Base-by-base conservation (phyloP, 306 rosid species). In the Casuarina cunninghamiana region DNA sequence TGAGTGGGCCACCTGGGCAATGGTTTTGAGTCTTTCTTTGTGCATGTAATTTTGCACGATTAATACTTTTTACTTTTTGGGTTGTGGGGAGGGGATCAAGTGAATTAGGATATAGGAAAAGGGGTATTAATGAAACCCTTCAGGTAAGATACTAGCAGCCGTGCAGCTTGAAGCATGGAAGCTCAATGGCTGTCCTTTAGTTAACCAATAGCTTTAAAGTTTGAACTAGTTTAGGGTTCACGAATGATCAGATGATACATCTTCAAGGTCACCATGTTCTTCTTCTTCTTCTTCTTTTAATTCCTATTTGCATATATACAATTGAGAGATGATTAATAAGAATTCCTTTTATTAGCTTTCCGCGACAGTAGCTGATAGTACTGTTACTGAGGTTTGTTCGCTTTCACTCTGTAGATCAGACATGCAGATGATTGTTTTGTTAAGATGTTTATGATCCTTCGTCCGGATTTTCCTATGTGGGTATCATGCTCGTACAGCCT, bases 21-120 rank as follows among this genome's bases (percentile, higher is more conserved):
- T 80, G 54, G 57, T 66, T 60, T 17, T 83, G 3, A 46, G 75
- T 72, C 70, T 75, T 35, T 45, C 37, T 73, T 82, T 69, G 67
- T 69, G 50, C 57, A 21, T 73, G 65, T 57, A 26, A 51, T 19
- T 44, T 60, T 71, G 10, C 39, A 58, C 48, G 39, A 19, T 46
- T 11, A 13, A 0, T 19, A 11, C 13, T 58, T 26, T 3, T 44
- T 72, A 1, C 10, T 1, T 44, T 10, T 39, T 37, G 62, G 48
- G 44, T 60, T 77, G 71, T 7, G 49, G 49, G 16, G 50, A 49
- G 42, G 17, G 1, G 15, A 3, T 66, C 69, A 8, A 3, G 49
- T 39, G 43, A n/a, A 6, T 13, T 41, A 66, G 71, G 13, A 6
- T 15, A 16, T 1, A 17, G 71, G 49, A 8, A 17, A 16, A 66